Conservation (phyloP, 306 rosid genomes). For the Prunus campanulata region DNA sequence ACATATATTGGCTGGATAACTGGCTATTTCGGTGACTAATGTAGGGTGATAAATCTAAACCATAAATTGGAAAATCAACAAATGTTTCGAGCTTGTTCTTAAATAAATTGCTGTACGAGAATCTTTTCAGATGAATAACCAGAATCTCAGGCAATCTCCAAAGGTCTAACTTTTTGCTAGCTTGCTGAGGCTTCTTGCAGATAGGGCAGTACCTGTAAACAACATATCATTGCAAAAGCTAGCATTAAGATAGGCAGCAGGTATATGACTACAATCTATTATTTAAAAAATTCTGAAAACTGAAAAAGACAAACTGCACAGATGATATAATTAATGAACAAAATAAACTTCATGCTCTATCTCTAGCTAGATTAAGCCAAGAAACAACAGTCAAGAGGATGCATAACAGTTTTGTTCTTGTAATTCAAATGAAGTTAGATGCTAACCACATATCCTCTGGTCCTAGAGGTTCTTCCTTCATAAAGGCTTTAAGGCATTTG, state of each 20-base stretch:
- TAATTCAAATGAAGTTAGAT: constrained; percentile 1
- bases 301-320: background rate
- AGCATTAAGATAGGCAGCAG: constrained; percentile 13
- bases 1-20: constrained; percentile 42
- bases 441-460: constrained; percentile 94
- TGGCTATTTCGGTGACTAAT: constrained; percentile 31
- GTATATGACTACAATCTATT: background rate
- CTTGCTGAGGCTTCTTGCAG: constrained; percentile 77
- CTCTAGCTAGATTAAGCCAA: background rate
- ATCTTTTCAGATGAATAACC: constrained; percentile 84
- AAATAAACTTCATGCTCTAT: background rate
- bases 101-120: constrained; percentile 48
- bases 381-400: constrained; percentile 3
- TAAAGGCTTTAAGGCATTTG: constrained; percentile 83
- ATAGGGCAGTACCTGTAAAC: constrained; percentile 68
- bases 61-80: constrained; percentile 73
- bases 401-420: background rate
- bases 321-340: background rate
- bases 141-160: constrained; percentile 93
- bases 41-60: constrained; percentile 59
- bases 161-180: constrained; percentile 78
- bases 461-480: constrained; percentile 85
- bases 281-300: background rate
- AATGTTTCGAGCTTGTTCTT: constrained; percentile 74
- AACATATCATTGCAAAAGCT: constrained; percentile 20